A percentile compares a stretch with the other conserved stretches of the same genome.
phyloP scores from a whole-genome alignment of 306 rosid species.

The peach (Prunus persica) region DNA sequence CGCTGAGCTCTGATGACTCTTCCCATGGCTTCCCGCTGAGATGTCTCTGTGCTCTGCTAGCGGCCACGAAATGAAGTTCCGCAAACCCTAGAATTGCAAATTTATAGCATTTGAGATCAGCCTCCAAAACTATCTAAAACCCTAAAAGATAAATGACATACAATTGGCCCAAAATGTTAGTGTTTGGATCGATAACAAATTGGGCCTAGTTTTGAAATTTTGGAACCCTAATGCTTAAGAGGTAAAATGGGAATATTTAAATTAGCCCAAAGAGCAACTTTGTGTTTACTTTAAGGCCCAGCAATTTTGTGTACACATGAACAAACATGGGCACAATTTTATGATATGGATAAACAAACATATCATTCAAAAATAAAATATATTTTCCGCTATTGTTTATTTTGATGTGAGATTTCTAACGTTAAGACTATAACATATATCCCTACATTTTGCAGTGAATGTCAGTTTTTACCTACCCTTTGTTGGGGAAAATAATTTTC shows the following conservation, averaged over 20 bases:
- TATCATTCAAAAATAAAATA: too few species aligned
- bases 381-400: too few species aligned
- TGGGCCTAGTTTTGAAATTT: not conserved
- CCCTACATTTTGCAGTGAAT: too few species aligned
- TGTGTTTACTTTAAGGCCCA: not conserved
- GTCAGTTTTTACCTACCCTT: too few species aligned
- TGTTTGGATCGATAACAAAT: not conserved
- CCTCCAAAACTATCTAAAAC: not conserved
- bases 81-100: not conserved
- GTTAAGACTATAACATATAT: too few species aligned
- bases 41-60: not conserved
- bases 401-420: too few species aligned
- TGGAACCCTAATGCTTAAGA: too few species aligned
- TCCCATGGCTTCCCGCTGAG: not conserved
- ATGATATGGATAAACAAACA: too few species aligned
- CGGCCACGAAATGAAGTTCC: not conserved
- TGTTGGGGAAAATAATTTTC: too few species aligned
- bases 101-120: not conserved
- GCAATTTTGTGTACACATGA: too few species aligned
- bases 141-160: not conserved
- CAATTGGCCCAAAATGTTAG: not conserved
- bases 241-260: too few species aligned
- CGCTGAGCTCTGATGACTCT: conserved; percentile 23
- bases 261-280: not conserved
- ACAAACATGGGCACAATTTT: too few species aligned